A percentile compares a stretch with the other conserved stretches of the same genome.
Conservation (phyloP, 2,329 filamentous ascomycete genomes). For the Fusarium sp. region DNA sequence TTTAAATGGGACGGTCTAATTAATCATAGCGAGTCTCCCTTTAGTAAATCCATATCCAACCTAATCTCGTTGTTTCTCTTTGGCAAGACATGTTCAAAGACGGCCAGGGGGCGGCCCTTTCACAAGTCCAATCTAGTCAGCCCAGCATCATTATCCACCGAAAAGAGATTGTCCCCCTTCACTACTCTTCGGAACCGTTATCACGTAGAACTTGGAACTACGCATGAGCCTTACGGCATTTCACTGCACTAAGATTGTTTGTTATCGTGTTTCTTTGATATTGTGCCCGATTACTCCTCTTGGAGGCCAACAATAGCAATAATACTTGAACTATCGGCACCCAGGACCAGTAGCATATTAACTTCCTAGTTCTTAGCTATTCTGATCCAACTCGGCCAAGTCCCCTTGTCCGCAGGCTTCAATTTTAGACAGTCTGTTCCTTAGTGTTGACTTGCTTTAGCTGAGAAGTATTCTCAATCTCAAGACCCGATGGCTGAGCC, state of each 20-base stretch:
- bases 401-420: neutral
- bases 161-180: neutral
- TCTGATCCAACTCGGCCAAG: neutral
- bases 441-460: neutral
- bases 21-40: too few relatives aligned
- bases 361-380: neutral
- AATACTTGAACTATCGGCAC: neutral
- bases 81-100: too few relatives aligned
- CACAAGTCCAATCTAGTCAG: neutral
- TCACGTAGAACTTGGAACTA: neutral
- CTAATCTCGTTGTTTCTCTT: too few relatives aligned
- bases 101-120: too few relatives aligned
- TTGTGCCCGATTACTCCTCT: too few relatives aligned
- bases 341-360: neutral
- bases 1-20: too few relatives aligned
- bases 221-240: too few relatives aligned
- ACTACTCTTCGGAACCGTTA: neutral
- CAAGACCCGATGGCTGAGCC: neutral
- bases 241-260: too few relatives aligned
- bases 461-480: neutral
- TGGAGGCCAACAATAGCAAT: too few relatives aligned
- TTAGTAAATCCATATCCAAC: too few relatives aligned
- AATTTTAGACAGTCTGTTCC: neutral
- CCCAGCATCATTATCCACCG: neutral
- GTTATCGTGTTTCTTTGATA: too few relatives aligned